Conservation (phyloP, 1,284 basidiomycete genomes). For the Tilletiaria anomala region DNA sequence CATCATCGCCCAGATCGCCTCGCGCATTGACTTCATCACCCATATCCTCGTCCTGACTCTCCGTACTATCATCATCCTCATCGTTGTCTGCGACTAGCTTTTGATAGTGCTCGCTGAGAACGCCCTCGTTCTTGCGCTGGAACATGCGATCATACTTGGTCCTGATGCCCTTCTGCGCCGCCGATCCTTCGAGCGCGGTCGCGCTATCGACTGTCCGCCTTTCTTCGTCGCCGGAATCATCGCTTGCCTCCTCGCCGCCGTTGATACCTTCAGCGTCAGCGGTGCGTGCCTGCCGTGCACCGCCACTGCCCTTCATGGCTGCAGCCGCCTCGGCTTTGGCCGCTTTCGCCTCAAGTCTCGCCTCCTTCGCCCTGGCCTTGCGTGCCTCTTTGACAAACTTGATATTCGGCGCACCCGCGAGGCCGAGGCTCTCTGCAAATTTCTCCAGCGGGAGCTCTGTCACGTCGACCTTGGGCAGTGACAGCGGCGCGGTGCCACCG, state of each 20-base stretch:
- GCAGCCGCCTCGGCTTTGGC: slow-evolving; percentile 23
- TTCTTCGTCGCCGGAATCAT: slow-evolving; percentile 6
- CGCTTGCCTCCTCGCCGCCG: slow-evolving; percentile 20
- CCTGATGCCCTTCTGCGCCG: slow-evolving; percentile 15
- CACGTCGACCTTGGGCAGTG: slow-evolving; percentile 52
- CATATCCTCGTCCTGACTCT: slow-evolving; percentile 7
- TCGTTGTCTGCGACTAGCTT: slow-evolving; percentile 63
- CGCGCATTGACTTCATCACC: slow-evolving; percentile 1
- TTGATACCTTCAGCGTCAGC: slow-evolving; percentile 11
- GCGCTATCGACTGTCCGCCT: neutral
- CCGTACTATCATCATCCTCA: slow-evolving; percentile 29
- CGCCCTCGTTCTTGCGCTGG: slow-evolving; percentile 83
- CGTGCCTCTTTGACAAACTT: slow-evolving; percentile 65
- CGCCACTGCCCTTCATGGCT: neutral
- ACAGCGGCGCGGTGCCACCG: no score
- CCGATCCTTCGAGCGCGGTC: neutral
- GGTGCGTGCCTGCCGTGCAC: slow-evolving; percentile 6
- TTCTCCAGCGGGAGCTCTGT: slow-evolving; percentile 64
- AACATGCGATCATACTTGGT: slow-evolving; percentile 99
- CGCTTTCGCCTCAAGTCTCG: slow-evolving; percentile 18
- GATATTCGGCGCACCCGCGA: slow-evolving; percentile 90
- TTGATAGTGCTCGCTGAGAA: slow-evolving; percentile 78
- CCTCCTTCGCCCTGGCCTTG: slow-evolving; percentile 46
- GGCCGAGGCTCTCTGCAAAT: slow-evolving; percentile 75
- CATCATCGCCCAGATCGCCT: neutral